phyloP scores from a whole-genome alignment of 2,329 filamentous ascomycete genomes.

The Chalaropsis thielavioides region DNA sequence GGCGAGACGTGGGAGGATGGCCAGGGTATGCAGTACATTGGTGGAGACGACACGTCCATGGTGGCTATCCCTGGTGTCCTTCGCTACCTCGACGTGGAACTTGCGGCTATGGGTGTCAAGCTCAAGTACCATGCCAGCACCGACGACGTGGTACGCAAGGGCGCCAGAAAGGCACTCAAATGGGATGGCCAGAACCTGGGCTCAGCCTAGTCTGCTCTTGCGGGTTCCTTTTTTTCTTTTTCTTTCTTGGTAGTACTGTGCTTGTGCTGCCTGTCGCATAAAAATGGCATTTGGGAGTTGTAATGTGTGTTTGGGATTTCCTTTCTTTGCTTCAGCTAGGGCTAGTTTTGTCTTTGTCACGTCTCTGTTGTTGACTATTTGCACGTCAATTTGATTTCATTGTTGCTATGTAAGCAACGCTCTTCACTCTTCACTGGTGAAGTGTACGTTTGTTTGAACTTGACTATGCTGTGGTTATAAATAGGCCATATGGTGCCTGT shows the following conservation, averaged over 20 bases:
- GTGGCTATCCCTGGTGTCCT: slow-evolving; percentile 88
- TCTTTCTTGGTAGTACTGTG: background rate
- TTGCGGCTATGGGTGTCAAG: slow-evolving; percentile 91
- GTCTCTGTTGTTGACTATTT: background rate
- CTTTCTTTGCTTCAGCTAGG: slow-evolving; percentile 6
- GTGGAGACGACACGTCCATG: slow-evolving; percentile 78
- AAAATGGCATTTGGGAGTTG: slow-evolving; percentile 13
- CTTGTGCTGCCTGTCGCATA: slow-evolving; percentile 2
- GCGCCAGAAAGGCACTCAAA: slow-evolving; percentile 32
- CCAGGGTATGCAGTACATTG: slow-evolving; percentile 66
- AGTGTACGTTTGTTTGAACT: background rate
- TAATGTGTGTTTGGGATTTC: slow-evolving; percentile 13
- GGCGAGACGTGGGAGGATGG: slow-evolving; percentile 89
- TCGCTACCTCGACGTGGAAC: slow-evolving; percentile 84
- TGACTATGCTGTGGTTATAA: background rate
- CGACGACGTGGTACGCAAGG: slow-evolving; percentile 50
- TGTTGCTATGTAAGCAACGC: background rate
- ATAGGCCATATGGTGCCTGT: background rate
- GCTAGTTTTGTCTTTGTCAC: slow-evolving; percentile 4
- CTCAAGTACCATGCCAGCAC: slow-evolving; percentile 61
- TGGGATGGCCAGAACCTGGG: slow-evolving; percentile 18
- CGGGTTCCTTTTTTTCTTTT: background rate
- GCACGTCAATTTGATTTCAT: background rate
- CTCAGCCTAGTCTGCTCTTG: slow-evolving; percentile 1
- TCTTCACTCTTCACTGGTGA: background rate